These are phyloP conservation scores for Parathielavia appendiculata DNA, from an alignment of 495 filamentous ascomycete species.

Conservation along the genomic window DNA sequence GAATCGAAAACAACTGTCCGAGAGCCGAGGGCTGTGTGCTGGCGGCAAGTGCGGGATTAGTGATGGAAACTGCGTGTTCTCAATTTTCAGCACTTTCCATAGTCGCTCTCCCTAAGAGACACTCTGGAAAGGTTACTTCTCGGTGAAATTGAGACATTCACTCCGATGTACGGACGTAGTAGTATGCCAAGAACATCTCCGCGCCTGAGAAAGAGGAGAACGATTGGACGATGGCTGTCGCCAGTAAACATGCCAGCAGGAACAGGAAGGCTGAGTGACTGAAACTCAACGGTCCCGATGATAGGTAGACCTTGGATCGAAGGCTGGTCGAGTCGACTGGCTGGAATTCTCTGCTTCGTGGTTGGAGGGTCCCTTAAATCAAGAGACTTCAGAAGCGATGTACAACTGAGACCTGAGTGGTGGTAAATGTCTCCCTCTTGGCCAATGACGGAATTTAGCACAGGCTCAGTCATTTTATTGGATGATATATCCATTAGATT, in stretches of 20 bases:
- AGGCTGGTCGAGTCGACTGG: constrained; percentile 26
- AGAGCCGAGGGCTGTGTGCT: not conserved
- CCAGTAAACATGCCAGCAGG: constrained; percentile 35
- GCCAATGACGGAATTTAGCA: constrained; percentile 26
- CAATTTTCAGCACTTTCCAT: constrained; percentile 10
- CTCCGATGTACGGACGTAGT: constrained; percentile 12
- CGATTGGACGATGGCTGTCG: constrained; percentile 41
- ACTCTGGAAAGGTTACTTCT: not conserved
- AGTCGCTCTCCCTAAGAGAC: not conserved
- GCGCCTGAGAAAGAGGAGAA: constrained; percentile 17
- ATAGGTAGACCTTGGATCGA: constrained; percentile 26
- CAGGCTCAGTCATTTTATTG: constrained; percentile 19
- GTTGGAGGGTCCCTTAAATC: constrained; percentile 4
- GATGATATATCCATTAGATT: constrained; percentile 15
- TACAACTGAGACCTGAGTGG: constrained; percentile 15
- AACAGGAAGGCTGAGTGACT: constrained; percentile 32
- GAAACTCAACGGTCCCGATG: constrained; percentile 24
- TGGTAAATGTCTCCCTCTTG: constrained; percentile 13
- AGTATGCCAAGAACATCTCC: constrained; percentile 18
- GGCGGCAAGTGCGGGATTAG: not conserved
- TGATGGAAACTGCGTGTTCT: not conserved
- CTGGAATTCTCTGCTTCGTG: constrained; percentile 8
- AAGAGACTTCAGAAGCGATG: not conserved
- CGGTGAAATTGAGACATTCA: not conserved
- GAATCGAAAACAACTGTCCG: constrained; percentile 13